Evolutionary conservation across 1,284 basidiomycete species (phyloP).

Genomic region (Albatrellus sp.): DNA sequence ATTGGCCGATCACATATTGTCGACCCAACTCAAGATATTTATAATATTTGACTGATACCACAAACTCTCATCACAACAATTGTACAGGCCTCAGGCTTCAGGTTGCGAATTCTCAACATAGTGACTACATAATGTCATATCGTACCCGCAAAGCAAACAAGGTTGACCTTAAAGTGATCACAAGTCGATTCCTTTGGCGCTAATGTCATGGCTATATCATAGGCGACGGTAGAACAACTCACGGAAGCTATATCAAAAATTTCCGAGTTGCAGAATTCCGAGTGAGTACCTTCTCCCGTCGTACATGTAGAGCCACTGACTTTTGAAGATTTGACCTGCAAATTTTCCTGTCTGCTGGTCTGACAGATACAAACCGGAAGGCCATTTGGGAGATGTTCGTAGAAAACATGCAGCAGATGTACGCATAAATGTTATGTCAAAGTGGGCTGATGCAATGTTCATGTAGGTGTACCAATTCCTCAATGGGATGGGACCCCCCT

Average conservation of each 20-base stretch:
- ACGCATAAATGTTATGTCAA: neutral
- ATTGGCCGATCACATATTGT: no score
- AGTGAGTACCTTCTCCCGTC: neutral
- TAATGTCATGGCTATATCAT: neutral
- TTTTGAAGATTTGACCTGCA: constrained; percentile 21
- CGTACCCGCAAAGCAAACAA: constrained; percentile 9
- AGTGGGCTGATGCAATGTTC: neutral
- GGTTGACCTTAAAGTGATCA: constrained; percentile 4
- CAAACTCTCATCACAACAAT: neutral
- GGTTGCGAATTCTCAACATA: neutral
- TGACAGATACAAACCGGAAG: constrained; percentile 25
- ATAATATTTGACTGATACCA: no score
- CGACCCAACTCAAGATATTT: no score
- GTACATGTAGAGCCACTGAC: neutral
- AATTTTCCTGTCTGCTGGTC: constrained; percentile 23
- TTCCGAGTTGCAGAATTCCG: neutral
- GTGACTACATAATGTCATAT: neutral
- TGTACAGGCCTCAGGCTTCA: no score
- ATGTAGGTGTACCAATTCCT: constrained; percentile 38
- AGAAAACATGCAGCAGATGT: constrained; percentile 45
- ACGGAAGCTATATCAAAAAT: neutral
- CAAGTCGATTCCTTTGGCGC: neutral
- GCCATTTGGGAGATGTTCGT: constrained; percentile 43
- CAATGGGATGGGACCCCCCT: constrained; percentile 54
- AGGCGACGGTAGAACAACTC: constrained; percentile 7